Percentiles rank a stretch among this genome's conserved stretches.
Evolutionary conservation across 169 alveolate species (phyloP).

Genomic region (Plasmodium yoelii): DNA sequence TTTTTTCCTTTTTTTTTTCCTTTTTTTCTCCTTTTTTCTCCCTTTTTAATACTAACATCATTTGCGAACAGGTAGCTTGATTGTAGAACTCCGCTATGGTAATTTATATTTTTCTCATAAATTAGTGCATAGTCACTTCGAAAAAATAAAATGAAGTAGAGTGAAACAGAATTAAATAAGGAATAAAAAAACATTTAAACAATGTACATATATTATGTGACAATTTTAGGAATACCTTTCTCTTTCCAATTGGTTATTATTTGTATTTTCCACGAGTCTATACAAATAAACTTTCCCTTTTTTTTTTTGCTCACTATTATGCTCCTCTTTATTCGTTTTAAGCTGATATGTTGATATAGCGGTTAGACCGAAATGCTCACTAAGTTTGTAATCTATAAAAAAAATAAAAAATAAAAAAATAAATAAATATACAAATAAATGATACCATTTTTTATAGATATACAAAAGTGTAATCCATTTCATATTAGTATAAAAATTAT

Average conservation of each 20-base stretch:
- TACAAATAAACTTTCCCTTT: slow-evolving; percentile 55
- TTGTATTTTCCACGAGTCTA: slow-evolving; percentile 19
- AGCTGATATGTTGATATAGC: slow-evolving; percentile 75
- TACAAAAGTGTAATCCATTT: too few species aligned
- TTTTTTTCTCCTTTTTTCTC: neutral
- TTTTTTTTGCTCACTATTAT: slow-evolving; percentile 40
- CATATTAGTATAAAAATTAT: too few species aligned
- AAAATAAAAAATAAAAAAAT: slow-evolving; percentile 7
- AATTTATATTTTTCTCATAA: slow-evolving; percentile 51
- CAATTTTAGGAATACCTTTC: slow-evolving; percentile 21
- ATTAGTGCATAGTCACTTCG: slow-evolving; percentile 20
- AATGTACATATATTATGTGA: neutral
- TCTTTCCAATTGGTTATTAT: slow-evolving; percentile 1
- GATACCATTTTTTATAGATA: neutral
- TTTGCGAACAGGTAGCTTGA: slow-evolving; percentile 53
- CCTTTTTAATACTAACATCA: slow-evolving; percentile 14
- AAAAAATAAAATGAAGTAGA: neutral
- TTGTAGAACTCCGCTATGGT: slow-evolving; percentile 58
- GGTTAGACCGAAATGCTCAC: slow-evolving; percentile 58
- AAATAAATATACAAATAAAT: too few species aligned
- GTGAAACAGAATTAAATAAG: neutral
- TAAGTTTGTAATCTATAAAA: slow-evolving; percentile 21
- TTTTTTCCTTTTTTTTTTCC: neutral
- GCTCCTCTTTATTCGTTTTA: neutral
- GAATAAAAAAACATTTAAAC: neutral